phyloP scores from a whole-genome alignment of 257 asterid species.

The Striga asiatica region DNA sequence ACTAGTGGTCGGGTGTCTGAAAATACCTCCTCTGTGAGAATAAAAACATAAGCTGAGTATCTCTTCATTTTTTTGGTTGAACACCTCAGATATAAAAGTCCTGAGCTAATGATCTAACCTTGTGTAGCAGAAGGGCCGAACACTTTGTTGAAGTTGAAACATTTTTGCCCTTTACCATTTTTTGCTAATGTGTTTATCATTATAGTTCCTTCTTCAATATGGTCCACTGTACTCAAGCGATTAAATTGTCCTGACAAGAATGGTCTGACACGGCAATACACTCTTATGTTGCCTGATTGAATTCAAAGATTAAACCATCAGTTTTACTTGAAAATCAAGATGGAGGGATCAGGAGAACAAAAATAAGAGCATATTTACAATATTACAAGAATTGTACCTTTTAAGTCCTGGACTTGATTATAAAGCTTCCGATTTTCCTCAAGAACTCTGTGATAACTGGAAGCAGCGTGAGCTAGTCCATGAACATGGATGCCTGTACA shows the following conservation, averaged over 20 bases:
- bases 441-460: conserved; percentile 88
- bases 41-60: conserved; percentile 13
- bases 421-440: conserved; percentile 94
- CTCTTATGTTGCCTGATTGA: conserved; percentile 84
- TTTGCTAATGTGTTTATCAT: conserved; percentile 50
- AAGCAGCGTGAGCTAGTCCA: conserved; percentile 94
- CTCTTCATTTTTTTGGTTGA: conserved; percentile 7
- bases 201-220: conserved; percentile 77
- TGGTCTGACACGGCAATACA: conserved; percentile 93
- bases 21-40: conserved; percentile 72
- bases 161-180: conserved; percentile 61
- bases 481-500: conserved; percentile 57
- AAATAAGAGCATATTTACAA: not conserved
- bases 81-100: not conserved
- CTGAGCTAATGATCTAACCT: conserved; percentile 36
- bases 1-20: conserved; percentile 77
- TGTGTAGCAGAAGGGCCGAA: conserved; percentile 83
- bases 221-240: conserved; percentile 54
- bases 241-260: conserved; percentile 56
- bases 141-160: conserved; percentile 86
- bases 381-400: conserved; percentile 38
- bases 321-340: conserved; percentile 2
- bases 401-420: conserved; percentile 98
- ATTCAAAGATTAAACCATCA: conserved; percentile 8
- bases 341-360: conserved; percentile 2